phyloP scores from a whole-genome alignment of 208 protist genomes.

The Leishmania turanica region DNA sequence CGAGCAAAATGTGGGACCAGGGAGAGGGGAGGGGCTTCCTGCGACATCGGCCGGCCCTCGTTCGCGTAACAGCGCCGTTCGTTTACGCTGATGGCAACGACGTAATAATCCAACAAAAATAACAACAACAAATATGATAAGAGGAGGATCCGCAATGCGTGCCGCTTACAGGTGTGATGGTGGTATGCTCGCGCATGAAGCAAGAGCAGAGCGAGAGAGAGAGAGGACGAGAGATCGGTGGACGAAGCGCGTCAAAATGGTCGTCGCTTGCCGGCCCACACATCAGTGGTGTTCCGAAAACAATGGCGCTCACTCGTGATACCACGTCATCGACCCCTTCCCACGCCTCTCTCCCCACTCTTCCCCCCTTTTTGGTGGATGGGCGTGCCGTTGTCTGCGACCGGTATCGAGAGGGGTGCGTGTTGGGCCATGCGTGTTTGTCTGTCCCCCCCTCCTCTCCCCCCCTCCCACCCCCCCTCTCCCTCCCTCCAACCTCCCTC shows the following conservation, averaged over 20 bases:
- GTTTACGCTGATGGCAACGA: not conserved
- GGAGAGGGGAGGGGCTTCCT: not conserved
- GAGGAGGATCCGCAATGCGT: not conserved
- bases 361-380: not conserved
- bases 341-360: not conserved
- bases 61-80: not conserved
- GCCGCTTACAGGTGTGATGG: not conserved
- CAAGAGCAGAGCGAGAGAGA: not conserved
- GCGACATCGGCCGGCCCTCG: not conserved
- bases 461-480: no score
- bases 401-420: not conserved
- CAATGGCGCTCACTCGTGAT: not conserved
- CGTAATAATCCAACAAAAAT: not conserved
- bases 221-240: not conserved
- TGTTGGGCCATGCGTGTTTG: constrained; percentile 11
- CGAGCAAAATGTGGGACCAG: not conserved
- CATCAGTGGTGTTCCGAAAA: not conserved
- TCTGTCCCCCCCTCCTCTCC: not conserved
- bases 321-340: not conserved
- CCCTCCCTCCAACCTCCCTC: no score
- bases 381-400: not conserved
- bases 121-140: not conserved
- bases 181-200: not conserved
- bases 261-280: not conserved
- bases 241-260: no score